Base-by-base conservation (phyloP, 345 rosid genomes). In the Excoecaria cochinchinensis region DNA sequence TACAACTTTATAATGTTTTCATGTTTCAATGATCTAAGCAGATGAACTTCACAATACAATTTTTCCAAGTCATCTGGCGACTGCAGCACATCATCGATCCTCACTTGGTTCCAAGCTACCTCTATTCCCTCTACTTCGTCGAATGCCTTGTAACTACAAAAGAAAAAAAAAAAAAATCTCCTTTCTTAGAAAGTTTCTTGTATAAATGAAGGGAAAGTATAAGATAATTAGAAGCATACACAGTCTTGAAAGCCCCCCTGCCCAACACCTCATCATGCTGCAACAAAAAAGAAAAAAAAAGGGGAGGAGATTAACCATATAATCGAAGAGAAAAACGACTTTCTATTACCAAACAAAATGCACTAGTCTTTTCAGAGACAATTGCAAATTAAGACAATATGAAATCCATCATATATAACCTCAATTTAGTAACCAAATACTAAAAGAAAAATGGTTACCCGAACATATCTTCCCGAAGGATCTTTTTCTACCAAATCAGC, bases 211-310 rank as follows among this genome's bases (percentile, higher is more conserved):
- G 56, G 21, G 56, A 12, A 76, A 69, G 83, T 73, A 56, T 68
- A n/a, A 79, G 60, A 56, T 15, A 31, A 31, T 44, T 6, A 44
- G 85, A 82, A 88, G 89, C 94, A 87, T 94, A 92, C 88, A 94
- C 98, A 81, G 90, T 90, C 90, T 94, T 94, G 87, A 92, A 92
- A 40, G 97, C 98, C 70, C 98, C 98, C 78, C 79, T 89, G 71
- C 98, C 98, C 82, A 94, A 73, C 48, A 90, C 76, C 78, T 94
- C 98, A 82, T 87, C 88, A 81, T 88, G 88, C 94, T 92, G 85
- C 79, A 76, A 68, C 9, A 4, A 76, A 61, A 74, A 61, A 44
- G 5, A 77, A 76, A 72, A 22, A 25, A 39, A 58, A 73, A 22
- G n/a, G 10, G 11, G 36, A 61, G 3, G 4, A 21, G 39, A 17